Conservation (phyloP, 495 filamentous ascomycete genomes). For the Annulohypoxylon stygium region DNA sequence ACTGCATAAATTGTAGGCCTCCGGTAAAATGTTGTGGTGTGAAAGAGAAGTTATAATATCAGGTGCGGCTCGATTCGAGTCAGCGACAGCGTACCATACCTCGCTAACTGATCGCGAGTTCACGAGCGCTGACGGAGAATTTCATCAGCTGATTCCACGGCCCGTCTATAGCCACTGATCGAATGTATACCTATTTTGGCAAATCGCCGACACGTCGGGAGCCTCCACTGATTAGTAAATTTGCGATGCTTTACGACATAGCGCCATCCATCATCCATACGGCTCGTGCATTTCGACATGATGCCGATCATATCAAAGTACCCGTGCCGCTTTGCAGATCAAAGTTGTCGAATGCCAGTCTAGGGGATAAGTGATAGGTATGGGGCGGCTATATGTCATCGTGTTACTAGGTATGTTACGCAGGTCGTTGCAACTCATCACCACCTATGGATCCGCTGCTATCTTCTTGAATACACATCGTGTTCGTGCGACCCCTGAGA, state of each 20-base stretch:
- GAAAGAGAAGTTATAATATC: background rate
- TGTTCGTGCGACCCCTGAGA: background rate
- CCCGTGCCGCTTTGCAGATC: background rate
- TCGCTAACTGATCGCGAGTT: conserved; percentile 6
- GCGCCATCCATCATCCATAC: background rate
- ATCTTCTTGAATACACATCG: background rate
- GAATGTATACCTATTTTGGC: background rate
- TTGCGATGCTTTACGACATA: background rate
- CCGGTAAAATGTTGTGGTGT: background rate
- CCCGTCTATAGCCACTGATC: background rate
- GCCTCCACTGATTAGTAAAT: background rate
- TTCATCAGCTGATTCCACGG: conserved; percentile 19
- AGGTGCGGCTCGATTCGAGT: background rate
- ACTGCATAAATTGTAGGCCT: conserved; percentile 9
- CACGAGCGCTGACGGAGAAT: background rate
- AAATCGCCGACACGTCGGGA: background rate
- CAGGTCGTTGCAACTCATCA: background rate
- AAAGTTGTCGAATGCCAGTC: background rate
- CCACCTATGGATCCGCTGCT: background rate
- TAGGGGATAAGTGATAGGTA: background rate
- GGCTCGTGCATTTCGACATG: background rate
- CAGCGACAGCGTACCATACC: background rate
- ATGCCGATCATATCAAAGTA: background rate
- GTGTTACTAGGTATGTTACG: background rate
- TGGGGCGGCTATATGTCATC: background rate